These are phyloP conservation scores for Tylopilus vinaceipallidus DNA, from an alignment of 768 basidiomycete genomes.

Conservation along the genomic window DNA sequence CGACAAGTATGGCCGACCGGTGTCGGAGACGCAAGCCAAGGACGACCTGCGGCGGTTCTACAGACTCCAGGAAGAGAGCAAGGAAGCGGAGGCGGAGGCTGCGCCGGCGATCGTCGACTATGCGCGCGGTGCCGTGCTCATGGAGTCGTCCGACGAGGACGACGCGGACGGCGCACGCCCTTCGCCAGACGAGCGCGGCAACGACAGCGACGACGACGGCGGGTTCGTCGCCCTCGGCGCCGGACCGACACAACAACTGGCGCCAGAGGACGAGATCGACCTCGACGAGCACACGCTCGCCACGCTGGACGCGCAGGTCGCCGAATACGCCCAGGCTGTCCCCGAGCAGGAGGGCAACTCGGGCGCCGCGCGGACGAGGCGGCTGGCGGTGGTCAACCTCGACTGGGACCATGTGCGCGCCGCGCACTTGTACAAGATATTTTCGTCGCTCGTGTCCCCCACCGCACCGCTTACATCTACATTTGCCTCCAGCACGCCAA, in stretches of 20 bases:
- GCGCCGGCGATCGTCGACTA: slow-evolving; percentile 57
- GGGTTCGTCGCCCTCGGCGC: slow-evolving; percentile 52
- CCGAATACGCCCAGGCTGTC: slow-evolving; percentile 49
- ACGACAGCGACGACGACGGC: slow-evolving; percentile 46
- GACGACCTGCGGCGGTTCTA: slow-evolving; percentile 83
- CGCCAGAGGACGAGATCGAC: slow-evolving; percentile 51
- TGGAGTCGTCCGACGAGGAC: slow-evolving; percentile 87
- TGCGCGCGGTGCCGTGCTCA: slow-evolving; percentile 84
- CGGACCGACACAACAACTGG: slow-evolving; percentile 30
- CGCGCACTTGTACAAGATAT: slow-evolving; percentile 86
- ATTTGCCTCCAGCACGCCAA: slow-evolving; percentile 21
- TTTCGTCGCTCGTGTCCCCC: slow-evolving; percentile 78
- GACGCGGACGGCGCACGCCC: slow-evolving; percentile 33
- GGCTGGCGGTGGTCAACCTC: slow-evolving; percentile 90
- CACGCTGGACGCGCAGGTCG: slow-evolving; percentile 72
- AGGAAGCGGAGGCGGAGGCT: slow-evolving; percentile 22
- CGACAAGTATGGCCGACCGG: slow-evolving; percentile 85
- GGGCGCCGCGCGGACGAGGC: slow-evolving; percentile 50
- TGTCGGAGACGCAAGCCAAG: slow-evolving; percentile 66
- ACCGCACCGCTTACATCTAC: slow-evolving; percentile 42
- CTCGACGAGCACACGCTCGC: slow-evolving; percentile 75
- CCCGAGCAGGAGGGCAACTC: slow-evolving; percentile 45
- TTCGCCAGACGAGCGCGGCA: slow-evolving; percentile 39
- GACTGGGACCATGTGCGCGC: slow-evolving; percentile 98
- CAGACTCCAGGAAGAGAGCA: slow-evolving; percentile 50